Base-by-base conservation (phyloP, 306 rosid genomes). In the Vigna reflexopilosa region DNA sequence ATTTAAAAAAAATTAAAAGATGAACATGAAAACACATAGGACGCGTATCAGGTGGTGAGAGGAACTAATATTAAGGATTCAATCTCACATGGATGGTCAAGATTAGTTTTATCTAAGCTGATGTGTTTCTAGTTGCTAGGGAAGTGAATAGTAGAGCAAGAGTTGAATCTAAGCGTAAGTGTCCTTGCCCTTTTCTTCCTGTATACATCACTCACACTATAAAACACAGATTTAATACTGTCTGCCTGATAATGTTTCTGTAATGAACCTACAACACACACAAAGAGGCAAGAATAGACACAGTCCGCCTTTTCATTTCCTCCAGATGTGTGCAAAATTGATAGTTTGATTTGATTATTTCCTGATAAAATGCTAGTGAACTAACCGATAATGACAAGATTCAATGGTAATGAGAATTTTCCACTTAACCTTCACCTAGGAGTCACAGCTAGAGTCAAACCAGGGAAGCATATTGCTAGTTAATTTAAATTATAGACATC, bases 401-500 rank as follows among this genome's bases (percentile, higher is more conserved):
- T 59, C 12, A 83, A 47, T 58, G 19, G 36, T 63, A 22, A 63
- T 11, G 11, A 50, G 47, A 36, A 52, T 7, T 30, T 30, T 61
- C 42, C 51, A 44, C 69, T 61, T 22, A 73, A 74, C 26, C 73
- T 56, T 65, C 72, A 24, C 38, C 63, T 8, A 36, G 3, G 20
- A 71, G 56, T 63, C 19, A 75, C 64, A 20, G 9, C 52, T 30
- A 82, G 57, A 79, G 69, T 70, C 69, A 73, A 54, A 78, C 22
- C 73, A 58, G 14, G 17, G n/a, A 82, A 63, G 22, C 22, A 54
- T 34, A 32, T 52, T 55, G 42, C 30, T 17, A 63, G 32, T 75
- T 14, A 79, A 62, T 67, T 57, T 42, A 63, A 76, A 17, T 5
- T 67, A 69, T 40, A 78, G 55, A 58, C 54, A 66, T 64, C 48